Conservation (phyloP, 2,329 filamentous ascomycete species). For the Rosellinia necatrix region DNA sequence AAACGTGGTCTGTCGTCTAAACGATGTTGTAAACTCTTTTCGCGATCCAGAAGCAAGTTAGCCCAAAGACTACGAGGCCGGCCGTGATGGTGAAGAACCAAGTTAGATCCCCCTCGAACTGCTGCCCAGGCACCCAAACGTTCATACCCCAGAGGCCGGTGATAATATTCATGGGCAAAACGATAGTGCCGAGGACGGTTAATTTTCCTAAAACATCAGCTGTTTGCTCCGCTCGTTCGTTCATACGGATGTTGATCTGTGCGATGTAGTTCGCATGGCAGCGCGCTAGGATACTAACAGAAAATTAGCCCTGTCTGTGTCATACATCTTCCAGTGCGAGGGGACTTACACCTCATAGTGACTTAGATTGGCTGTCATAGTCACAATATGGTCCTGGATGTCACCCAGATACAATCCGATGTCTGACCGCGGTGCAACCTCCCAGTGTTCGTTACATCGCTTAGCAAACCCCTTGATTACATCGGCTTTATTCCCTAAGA, state of each 20-base stretch:
- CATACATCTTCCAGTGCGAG: neutral
- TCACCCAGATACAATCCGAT: slow-evolving; percentile 98
- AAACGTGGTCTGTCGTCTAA: slow-evolving; percentile 5
- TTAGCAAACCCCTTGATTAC: slow-evolving; percentile 99
- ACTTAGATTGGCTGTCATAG: slow-evolving; percentile 94
- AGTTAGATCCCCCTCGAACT: slow-evolving; percentile 71
- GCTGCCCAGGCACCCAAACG: slow-evolving; percentile 91
- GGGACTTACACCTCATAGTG: slow-evolving; percentile 89
- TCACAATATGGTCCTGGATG: slow-evolving; percentile 98
- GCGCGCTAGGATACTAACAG: slow-evolving; percentile 77
- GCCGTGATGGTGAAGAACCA: slow-evolving; percentile 80
- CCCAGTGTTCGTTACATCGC: slow-evolving; percentile 96
- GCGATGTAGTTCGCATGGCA: slow-evolving; percentile 98
- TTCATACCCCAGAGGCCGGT: slow-evolving; percentile 99
- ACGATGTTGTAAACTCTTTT: slow-evolving; percentile 79
- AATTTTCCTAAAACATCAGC: slow-evolving; percentile 93
- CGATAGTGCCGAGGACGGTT: slow-evolving; percentile 94
- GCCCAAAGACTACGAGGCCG: slow-evolving; percentile 77
- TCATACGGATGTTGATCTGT: slow-evolving; percentile 99
- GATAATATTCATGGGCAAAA: slow-evolving; percentile 98
- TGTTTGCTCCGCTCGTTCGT: slow-evolving; percentile 94
- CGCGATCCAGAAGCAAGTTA: slow-evolving; percentile 78
- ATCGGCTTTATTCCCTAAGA: slow-evolving; percentile 96
- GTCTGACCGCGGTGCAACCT: slow-evolving; percentile 90
- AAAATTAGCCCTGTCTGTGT: slow-evolving; percentile 4